Evolutionary conservation across 1,139 yeast genomes (phyloP), one percentile per base, ranked within the genome.

Genomic region (Sugiyamaella sp.): DNA sequence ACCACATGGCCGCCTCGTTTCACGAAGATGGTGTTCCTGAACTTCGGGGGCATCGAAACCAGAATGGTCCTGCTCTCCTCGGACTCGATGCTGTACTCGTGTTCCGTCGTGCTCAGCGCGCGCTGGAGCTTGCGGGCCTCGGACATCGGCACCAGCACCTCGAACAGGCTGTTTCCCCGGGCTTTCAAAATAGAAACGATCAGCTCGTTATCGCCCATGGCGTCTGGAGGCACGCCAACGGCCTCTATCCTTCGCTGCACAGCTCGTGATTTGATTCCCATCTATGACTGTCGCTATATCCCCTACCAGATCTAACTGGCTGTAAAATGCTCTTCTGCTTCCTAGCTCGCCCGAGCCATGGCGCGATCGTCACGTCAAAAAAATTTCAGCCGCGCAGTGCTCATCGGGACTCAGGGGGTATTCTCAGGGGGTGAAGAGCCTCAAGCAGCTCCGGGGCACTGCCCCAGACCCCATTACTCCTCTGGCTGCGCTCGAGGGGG

Each of bases 1-100:
- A 73, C 63, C 2, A 69, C 73, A 41, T 60, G 62, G 10, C 76
- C 76, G 12, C 75, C 74, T 2, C 76, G 65, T 46, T 67, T 66
- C 25, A 73, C 68, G 58, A 71, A 71, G 45, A 69, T 62, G 35
- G 72, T 68, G 58, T 70, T 71, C 21, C 74, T 62, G 53, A 73
- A 69, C 56, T 65, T 65, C 21, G 73, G 71, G 10, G 73, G 73
- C 66, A 73, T 64, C 27, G 65, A 63, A 1, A 70, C 74, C 10
- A 65, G 60, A n/a, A 62, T 46, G 10, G 55, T 54, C 17, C 57
- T 48, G 29, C 50, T 54, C 25, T 52, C 48, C 4, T 55, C 57
- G 5, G 51, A 43, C 17, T 51, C 54, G 12, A 41, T 38, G 8
- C 39, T 51, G 20, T 49, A 53, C 12, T 52, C 50, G 6, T 29